These are phyloP conservation scores for Scleroderma bovista DNA, from an alignment of 768 basidiomycete genomes.

Conservation along the genomic window DNA sequence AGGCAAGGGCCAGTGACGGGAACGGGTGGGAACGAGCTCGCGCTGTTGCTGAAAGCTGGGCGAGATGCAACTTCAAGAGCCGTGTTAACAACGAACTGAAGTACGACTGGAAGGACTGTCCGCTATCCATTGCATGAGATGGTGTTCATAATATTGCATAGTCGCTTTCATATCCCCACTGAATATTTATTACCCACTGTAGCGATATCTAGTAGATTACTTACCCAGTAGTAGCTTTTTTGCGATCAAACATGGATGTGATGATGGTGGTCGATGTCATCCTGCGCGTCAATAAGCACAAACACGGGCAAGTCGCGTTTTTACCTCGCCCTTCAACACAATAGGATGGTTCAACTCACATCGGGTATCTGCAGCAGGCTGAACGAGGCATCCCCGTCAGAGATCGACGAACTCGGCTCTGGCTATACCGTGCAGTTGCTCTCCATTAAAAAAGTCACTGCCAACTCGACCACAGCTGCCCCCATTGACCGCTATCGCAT, in stretches of 20 bases:
- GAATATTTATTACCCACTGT: no score
- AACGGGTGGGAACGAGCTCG: slow-evolving; percentile 86
- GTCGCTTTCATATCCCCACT: neutral
- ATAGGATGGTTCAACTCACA: slow-evolving; percentile 48
- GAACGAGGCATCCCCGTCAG: slow-evolving; percentile 30
- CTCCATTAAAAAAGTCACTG: slow-evolving; percentile 71
- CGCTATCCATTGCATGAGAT: no score
- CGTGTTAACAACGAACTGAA: slow-evolving; percentile 33
- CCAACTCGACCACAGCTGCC: slow-evolving; percentile 23
- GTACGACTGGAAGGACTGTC: neutral
- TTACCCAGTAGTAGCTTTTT: no score
- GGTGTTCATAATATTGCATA: neutral
- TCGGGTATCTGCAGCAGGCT: slow-evolving; percentile 52
- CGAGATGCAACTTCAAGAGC: slow-evolving; percentile 80
- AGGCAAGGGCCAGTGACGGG: slow-evolving; percentile 59
- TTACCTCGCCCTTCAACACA: neutral
- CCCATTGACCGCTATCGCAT: slow-evolving; percentile 62
- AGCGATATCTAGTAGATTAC: no score
- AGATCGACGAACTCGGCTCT: slow-evolving; percentile 24
- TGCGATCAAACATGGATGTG: no score
- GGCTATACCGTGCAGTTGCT: slow-evolving; percentile 70
- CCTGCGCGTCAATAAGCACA: neutral
- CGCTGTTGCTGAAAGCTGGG: slow-evolving; percentile 79
- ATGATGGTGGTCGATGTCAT: no score
- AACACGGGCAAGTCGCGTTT: neutral